Conservation (phyloP, 1,284 basidiomycete species). For the Inonotus hispidus region DNA sequence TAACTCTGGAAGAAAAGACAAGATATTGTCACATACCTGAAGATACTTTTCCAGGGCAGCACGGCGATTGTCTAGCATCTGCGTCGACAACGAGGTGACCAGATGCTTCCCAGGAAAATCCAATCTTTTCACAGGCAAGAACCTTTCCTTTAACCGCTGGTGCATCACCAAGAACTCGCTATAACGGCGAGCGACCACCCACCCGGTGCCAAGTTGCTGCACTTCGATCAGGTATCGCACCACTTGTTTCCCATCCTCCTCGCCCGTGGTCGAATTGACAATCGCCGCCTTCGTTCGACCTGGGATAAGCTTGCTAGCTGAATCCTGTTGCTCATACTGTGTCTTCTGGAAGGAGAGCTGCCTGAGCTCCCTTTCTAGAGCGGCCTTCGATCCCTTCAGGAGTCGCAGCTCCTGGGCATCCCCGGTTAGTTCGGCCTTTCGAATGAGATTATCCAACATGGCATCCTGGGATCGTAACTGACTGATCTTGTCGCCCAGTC, state of each 20-base stretch:
- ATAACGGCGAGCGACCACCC: constrained; percentile 89
- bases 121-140: constrained; percentile 57
- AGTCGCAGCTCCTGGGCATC: constrained; percentile 82
- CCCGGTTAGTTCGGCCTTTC: constrained; percentile 92
- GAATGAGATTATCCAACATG: constrained; percentile 82
- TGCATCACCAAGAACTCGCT: constrained; percentile 93
- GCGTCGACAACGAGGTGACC: constrained; percentile 74
- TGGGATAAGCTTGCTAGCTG: constrained; percentile 76
- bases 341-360: constrained; percentile 84
- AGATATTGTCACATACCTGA: constrained; percentile 49
- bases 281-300: constrained; percentile 77
- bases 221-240: constrained; percentile 93
- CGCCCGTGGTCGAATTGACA: constrained; percentile 68
- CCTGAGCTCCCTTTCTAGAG: constrained; percentile 77
- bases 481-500: constrained; percentile 68
- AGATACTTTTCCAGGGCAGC: constrained; percentile 83
- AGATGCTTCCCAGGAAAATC: constrained; percentile 92
- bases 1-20: neutral
- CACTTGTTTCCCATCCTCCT: constrained; percentile 83
- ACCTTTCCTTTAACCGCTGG: constrained; percentile 73
- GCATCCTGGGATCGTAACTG: constrained; percentile 76
- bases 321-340: constrained; percentile 88
- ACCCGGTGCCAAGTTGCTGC: constrained; percentile 82
- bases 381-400: constrained; percentile 74
- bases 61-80: constrained; percentile 79